Percentiles rank a stretch among this genome's conserved stretches.
phyloP scores from a whole-genome alignment of 179 eudicot genomes.

The Patellifolia procumbens region DNA sequence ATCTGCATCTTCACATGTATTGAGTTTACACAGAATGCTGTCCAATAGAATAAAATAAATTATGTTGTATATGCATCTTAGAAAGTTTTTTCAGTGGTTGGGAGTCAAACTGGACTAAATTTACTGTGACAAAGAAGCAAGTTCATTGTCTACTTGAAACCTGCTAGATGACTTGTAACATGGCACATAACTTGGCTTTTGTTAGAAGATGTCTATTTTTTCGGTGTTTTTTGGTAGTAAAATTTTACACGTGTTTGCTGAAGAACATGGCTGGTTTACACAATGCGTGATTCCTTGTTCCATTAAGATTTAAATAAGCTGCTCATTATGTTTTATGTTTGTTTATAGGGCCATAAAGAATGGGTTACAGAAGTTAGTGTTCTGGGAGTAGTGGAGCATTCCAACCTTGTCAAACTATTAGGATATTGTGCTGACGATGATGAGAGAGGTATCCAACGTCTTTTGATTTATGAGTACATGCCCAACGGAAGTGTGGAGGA shows the following conservation, averaged over 20 bases:
- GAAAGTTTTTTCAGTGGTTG: not conserved
- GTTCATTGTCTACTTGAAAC: not conserved
- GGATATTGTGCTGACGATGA: slow-evolving; percentile 99
- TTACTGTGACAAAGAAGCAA: not conserved
- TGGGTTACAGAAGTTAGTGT: slow-evolving; percentile 96
- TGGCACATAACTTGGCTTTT: not conserved
- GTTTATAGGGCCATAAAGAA: slow-evolving; percentile 86
- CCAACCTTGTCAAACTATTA: slow-evolving; percentile 77
- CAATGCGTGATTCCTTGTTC: not conserved
- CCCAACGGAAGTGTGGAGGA: slow-evolving; percentile 90
- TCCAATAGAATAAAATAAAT: not conserved
- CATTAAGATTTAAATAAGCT: not conserved
- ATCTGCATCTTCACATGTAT: not conserved
- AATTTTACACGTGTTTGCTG: not conserved
- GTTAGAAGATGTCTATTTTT: not conserved
- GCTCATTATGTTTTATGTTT: slow-evolving; percentile 14
- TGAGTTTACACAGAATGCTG: not conserved
- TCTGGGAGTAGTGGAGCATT: slow-evolving; percentile 88
- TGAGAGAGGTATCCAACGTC: slow-evolving; percentile 93
- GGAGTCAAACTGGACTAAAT: too few relatives aligned
- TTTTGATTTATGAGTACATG: slow-evolving; percentile 82
- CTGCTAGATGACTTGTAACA: not conserved
- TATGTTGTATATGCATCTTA: not conserved
- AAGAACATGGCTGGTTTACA: slow-evolving; percentile 4
- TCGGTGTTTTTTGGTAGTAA: slow-evolving; percentile 1